Percentiles rank a stretch among this genome's conserved stretches.
phyloP scores from a whole-genome alignment of 768 basidiomycete species.

The Termitomyces bulborhizus region DNA sequence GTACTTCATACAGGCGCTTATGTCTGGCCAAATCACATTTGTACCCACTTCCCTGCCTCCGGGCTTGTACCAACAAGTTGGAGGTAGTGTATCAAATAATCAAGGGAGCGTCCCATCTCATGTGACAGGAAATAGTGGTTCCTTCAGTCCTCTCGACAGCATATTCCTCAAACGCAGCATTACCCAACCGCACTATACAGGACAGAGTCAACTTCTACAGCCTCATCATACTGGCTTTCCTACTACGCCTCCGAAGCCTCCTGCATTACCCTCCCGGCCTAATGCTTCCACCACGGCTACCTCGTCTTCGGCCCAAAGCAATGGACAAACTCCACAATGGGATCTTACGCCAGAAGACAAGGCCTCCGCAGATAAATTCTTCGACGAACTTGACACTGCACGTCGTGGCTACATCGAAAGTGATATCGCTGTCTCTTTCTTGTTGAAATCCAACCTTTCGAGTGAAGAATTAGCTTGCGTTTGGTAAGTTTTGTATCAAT shows the following conservation, averaged over 20 bases:
- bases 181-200: conserved; percentile 61
- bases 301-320: conserved; percentile 21
- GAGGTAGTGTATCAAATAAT: conserved; percentile 27
- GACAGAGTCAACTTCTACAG: conserved; percentile 44
- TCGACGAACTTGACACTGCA: conserved; percentile 72
- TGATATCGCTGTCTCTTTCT: conserved; percentile 92
- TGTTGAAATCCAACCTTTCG: conserved; percentile 82
- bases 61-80: conserved; percentile 80
- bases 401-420: conserved; percentile 83
- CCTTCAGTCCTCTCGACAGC: conserved; percentile 49
- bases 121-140: conserved; percentile 54
- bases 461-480: conserved; percentile 83
- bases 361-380: conserved; percentile 67
- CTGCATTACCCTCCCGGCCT: conserved; percentile 36
- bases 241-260: conserved; percentile 22
- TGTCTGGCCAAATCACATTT: conserved; percentile 69
- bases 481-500: conserved; percentile 55
- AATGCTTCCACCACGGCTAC: conserved; percentile 14
- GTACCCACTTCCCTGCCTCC: conserved; percentile 76
- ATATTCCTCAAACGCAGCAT: conserved; percentile 34
- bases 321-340: conserved; percentile 46
- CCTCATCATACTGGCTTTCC: conserved; percentile 41
- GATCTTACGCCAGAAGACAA: conserved; percentile 83
- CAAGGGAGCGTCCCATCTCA: conserved; percentile 40
- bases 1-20: conserved; percentile 92